phyloP scores from a whole-genome alignment of 108 stramenopile genomes.

The Pelagomonas calceolata region DNA sequence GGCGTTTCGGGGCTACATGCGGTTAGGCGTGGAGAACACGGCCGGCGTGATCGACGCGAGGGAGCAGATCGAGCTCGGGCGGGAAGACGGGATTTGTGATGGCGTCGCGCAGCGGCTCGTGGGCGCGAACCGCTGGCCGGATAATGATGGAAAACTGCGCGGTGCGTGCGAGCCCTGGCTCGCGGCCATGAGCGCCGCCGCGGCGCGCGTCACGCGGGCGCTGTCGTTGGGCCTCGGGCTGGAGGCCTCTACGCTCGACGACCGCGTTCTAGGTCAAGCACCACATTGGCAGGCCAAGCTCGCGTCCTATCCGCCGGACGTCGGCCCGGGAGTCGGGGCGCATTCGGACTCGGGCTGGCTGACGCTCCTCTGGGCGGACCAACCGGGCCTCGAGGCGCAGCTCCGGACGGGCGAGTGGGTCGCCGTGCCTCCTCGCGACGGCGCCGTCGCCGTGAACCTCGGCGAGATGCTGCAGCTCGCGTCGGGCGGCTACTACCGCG shows the following conservation, averaged over 20 bases:
- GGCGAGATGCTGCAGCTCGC: slow-evolving; percentile 53
- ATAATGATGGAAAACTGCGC: too few relatives aligned
- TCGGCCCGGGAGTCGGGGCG: slow-evolving; percentile 41
- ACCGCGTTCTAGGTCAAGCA: neutral
- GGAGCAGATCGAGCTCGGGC: slow-evolving; percentile 58
- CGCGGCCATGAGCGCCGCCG: neutral
- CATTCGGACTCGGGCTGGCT: slow-evolving; percentile 58
- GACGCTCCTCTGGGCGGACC: slow-evolving; percentile 49
- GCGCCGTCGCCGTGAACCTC: slow-evolving; percentile 48
- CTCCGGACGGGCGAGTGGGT: slow-evolving; percentile 43
- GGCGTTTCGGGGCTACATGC: slow-evolving; percentile 57
- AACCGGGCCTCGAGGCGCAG: slow-evolving; percentile 23
- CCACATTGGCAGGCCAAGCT: slow-evolving; percentile 49
- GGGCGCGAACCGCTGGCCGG: neutral
- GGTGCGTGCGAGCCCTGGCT: neutral
- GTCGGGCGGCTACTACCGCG: slow-evolving; percentile 44
- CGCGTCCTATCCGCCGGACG: slow-evolving; percentile 42
- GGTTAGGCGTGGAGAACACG: slow-evolving; percentile 57
- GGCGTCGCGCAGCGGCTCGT: too few relatives aligned
- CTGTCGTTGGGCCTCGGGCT: neutral
- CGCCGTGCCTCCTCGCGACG: slow-evolving; percentile 36
- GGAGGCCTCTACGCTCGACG: neutral
- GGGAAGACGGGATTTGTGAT: slow-evolving; percentile 13
- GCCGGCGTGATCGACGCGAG: slow-evolving; percentile 48
- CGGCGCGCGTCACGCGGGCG: neutral